Base-by-base conservation (phyloP, 371 early-diverging fungal genomes). In the Blakeslea trispora region DNA sequence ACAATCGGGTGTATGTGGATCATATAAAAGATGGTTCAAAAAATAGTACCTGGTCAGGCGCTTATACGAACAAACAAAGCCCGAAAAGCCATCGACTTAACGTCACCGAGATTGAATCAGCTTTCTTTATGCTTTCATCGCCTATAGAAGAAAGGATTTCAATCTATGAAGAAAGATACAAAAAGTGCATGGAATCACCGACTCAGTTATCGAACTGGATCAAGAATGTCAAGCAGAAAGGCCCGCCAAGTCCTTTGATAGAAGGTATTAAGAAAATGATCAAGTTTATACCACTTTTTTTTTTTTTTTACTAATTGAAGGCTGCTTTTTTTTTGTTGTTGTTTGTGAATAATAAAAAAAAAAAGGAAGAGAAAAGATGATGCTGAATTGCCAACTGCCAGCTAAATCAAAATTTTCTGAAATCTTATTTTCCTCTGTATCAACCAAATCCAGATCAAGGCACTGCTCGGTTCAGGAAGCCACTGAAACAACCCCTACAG, bases 151-250 rank as follows among this genome's bases (percentile, higher is more conserved):
- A 57, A 17, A 45, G 66, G 18, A 65, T 57, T 0, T n/a, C 23
- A 31, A 35, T 49, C 1, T 65, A 65, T 35, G 54, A 65, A 43
- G 9, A 52, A 14, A 61, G 53, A 32, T 65, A 57, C 23, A n/a
- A n/a, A 34, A 7, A 13, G 4, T 52, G 53, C 17, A 61, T 65
- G 56, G 41, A 53, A 21, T 32, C 56, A 40, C 18, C 43, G 1
- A 52, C 66, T 15, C 31, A 49, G 41, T 21, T 65, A 45, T 57
- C 48, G 15, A 11, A 40, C 7, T 65, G 66, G 66, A 57, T 65
- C 22, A 56, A 55, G 53, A 10, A 43, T 21, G 40, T 32, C 19
- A 45, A 55, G 35, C 24, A 51, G 3, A 56, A 62, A 21, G 56
- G 46, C 7, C 18, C 50, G 17, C 59, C 60, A 10, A 24, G 10